Evolutionary conservation across 305 asterid species (phyloP).

Genomic region (Ruellia speciosa): DNA sequence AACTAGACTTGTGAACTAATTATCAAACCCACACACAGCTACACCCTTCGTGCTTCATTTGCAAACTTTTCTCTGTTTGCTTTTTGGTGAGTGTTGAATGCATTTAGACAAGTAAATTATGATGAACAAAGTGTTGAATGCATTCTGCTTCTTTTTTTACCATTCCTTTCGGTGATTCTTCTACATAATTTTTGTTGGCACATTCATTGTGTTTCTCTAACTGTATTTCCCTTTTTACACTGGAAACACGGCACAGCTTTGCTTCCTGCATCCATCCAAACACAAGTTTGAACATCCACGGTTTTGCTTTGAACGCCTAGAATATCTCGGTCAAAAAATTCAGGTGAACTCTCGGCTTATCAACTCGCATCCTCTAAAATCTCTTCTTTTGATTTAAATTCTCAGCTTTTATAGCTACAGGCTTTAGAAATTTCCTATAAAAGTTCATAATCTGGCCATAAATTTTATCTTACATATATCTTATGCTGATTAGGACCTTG

Average conservation of each 20-base stretch:
- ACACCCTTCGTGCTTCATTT: no score
- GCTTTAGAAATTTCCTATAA: neutral
- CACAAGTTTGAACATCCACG: constrained; percentile 88
- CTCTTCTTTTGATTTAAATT: no score
- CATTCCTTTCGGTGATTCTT: no score
- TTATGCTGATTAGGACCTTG: constrained; percentile 57
- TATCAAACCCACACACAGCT: no score
- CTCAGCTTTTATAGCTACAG: no score
- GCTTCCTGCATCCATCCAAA: constrained; percentile 82
- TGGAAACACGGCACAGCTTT: constrained; percentile 45
- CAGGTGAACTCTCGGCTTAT: constrained; percentile 39
- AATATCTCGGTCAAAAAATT: constrained; percentile 92
- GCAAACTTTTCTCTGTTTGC: no score
- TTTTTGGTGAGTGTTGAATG: no score
- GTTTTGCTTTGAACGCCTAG: constrained; percentile 90
- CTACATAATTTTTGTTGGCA: neutral
- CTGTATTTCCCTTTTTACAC: neutral
- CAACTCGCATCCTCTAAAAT: neutral
- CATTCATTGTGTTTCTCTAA: neutral
- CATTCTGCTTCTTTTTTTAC: no score
- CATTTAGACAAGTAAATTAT: no score
- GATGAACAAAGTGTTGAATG: no score
- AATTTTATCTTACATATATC: neutral
- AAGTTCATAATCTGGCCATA: neutral
- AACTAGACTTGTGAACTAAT: no score